Percentiles rank a stretch among this genome's conserved stretches.
Evolutionary conservation across 441 rosid species (phyloP).

Genomic region (Theobroma grandiflorum): DNA sequence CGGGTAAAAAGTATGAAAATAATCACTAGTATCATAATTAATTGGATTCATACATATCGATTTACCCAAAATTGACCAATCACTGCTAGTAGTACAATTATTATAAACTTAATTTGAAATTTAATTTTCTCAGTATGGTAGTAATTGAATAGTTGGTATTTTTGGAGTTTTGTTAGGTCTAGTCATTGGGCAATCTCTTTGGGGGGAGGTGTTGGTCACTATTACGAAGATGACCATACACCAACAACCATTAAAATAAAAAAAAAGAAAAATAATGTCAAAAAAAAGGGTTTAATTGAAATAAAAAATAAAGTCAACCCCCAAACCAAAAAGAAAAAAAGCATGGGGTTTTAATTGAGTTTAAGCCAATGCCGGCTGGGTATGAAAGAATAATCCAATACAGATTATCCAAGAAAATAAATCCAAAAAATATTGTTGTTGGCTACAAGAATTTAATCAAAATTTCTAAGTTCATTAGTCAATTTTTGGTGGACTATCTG

Average conservation of each 20-base stretch:
- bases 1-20: too few species aligned
- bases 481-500: not conserved
- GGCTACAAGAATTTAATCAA: not conserved
- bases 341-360: not conserved
- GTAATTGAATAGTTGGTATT: not conserved
- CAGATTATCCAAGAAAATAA: not conserved
- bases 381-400: not conserved
- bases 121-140: not conserved
- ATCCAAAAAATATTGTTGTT: not conserved
- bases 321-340: not conserved
- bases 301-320: not conserved
- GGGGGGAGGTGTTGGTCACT: not conserved
- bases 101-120: not conserved
- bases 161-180: not conserved
- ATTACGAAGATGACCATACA: not conserved
- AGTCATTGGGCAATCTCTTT: not conserved
- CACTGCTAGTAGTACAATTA: not conserved
- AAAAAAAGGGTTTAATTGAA: not conserved
- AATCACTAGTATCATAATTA: too few species aligned
- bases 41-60: too few species aligned
- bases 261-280: not conserved
- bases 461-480: not conserved
- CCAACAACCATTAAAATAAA: not conserved
- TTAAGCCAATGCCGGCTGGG: not conserved
- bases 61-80: not conserved